These are phyloP conservation scores for Tetrahymena borealis DNA, from an alignment of 73 alveolate species.

Conservation along the genomic window DNA sequence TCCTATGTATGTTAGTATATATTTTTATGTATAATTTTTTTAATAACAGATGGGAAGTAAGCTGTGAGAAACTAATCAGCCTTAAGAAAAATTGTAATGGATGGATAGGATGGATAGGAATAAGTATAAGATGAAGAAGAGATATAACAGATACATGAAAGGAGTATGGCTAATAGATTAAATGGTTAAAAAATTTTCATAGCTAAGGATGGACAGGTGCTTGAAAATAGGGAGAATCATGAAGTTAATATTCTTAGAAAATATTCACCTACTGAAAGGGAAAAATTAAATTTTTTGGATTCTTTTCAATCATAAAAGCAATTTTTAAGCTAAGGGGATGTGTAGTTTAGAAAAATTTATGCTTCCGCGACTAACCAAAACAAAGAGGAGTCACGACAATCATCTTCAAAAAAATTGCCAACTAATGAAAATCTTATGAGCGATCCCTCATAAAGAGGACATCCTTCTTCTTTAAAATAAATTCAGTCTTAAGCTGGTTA, in stretches of 20 bases:
- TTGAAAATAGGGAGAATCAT: background rate
- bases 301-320: background rate
- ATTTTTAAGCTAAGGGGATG: background rate
- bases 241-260: background rate
- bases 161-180: background rate
- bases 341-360: background rate
- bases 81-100: background rate
- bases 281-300: background rate
- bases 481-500: background rate
- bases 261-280: background rate
- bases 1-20: background rate
- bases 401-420: background rate
- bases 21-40: too few relatives aligned
- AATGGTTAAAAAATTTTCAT: background rate
- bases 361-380: too few relatives aligned
- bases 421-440: background rate
- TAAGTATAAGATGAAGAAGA: background rate
- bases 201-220: background rate
- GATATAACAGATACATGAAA: background rate
- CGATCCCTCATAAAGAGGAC: background rate
- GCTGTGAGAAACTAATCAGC: background rate
- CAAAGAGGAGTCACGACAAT: background rate
- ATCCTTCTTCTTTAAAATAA: background rate
- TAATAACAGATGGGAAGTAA: background rate
- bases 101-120: background rate